phyloP scores from a whole-genome alignment of 176 grass and related monocot species.

The Areca catechu region DNA sequence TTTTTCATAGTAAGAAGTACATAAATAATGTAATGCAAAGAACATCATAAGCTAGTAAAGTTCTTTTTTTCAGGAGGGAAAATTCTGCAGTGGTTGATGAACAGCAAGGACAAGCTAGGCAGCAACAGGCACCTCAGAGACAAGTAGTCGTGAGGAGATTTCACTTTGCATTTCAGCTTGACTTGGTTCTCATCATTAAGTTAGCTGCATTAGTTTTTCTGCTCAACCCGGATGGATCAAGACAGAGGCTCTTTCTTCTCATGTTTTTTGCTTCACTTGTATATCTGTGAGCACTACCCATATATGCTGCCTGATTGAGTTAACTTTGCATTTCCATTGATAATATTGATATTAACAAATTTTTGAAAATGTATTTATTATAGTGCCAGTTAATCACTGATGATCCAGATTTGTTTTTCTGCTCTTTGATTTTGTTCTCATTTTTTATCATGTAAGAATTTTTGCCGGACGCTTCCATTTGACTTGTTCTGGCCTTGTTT shows the following conservation, averaged over 20 bases:
- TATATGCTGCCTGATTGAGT: background rate
- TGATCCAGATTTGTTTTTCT: background rate
- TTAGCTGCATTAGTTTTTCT: slow-evolving; percentile 84
- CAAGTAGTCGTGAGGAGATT: slow-evolving; percentile 88
- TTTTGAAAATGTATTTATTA: background rate
- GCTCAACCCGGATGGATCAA: slow-evolving; percentile 80
- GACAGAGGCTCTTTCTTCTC: slow-evolving; percentile 73
- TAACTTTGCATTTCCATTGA: background rate
- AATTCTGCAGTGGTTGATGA: slow-evolving; percentile 30
- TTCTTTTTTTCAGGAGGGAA: slow-evolving; percentile 38
- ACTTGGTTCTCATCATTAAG: slow-evolving; percentile 76
- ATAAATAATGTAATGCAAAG: background rate
- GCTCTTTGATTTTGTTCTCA: background rate
- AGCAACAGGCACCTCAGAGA: slow-evolving; percentile 62
- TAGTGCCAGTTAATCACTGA: background rate
- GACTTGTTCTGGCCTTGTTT: background rate
- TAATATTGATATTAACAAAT: background rate
- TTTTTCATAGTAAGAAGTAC: too few species aligned
- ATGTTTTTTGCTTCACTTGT: slow-evolving; percentile 65
- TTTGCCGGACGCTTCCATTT: too few species aligned
- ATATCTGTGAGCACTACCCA: slow-evolving; percentile 56
- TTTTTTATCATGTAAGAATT: background rate
- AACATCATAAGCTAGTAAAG: background rate
- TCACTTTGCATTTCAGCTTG: slow-evolving; percentile 84
- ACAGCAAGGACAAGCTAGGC: slow-evolving; percentile 54